phyloP scores from a whole-genome alignment of 257 asterid genomes.

The Capsicum chinense region DNA sequence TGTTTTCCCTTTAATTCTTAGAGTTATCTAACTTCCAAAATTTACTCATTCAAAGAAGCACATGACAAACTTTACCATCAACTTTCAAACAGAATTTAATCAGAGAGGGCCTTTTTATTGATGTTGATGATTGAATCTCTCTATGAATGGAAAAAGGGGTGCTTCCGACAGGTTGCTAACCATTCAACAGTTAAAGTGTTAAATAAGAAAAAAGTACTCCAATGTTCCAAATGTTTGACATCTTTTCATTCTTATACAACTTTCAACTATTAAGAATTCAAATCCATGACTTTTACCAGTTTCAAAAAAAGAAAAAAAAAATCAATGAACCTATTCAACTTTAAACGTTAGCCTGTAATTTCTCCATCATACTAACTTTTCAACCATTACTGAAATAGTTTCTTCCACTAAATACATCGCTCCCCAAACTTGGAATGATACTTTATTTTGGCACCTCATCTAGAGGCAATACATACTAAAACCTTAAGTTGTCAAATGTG shows the following conservation, averaged over 20 bases:
- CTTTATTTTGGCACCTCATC: not conserved
- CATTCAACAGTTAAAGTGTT: not conserved
- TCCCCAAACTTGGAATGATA: not conserved
- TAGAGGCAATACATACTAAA: not conserved
- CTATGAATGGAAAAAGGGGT: not conserved
- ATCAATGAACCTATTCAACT: not conserved
- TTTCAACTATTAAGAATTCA: not conserved
- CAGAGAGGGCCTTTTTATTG: not conserved
- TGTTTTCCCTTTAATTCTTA: not conserved
- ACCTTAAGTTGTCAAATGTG: no score
- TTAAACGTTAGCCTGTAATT: not conserved
- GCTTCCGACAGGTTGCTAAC: not conserved
- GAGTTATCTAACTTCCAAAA: not conserved
- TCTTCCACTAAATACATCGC: not conserved
- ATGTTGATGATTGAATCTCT: not conserved
- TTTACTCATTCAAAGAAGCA: constrained; percentile 13
- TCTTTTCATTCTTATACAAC: not conserved
- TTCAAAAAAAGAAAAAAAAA: not conserved
- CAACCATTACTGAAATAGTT: not conserved
- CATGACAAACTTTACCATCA: not conserved
- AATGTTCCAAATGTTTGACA: not conserved
- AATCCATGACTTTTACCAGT: not conserved
- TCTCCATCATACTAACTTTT: constrained; percentile 21
- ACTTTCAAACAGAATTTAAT: not conserved
- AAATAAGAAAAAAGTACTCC: not conserved